Evolutionary conservation across 345 rosid genomes (phyloP), one percentile per base, ranked within the genome.

Genomic region (Erysimum cheiranthoides): DNA sequence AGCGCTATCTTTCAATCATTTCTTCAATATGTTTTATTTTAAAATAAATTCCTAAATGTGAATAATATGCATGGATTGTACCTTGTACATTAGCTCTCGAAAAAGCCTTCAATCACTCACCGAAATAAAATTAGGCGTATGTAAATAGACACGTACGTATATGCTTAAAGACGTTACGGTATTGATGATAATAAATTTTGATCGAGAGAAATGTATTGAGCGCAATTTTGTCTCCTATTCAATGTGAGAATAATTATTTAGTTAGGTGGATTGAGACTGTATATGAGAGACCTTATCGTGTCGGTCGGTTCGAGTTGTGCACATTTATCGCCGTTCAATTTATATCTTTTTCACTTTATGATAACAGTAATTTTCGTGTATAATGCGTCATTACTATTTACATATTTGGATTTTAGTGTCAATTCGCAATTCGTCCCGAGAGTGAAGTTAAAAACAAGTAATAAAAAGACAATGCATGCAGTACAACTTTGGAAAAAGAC

Each of bases 301-400:
- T 73, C 64, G 64, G 64, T 73, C 57, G 47, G n/a, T 64, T 63
- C 27, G 30, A 73, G 45, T 16, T 73, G 54, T 30, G 56, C 63
- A 18, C 49, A 52, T 54, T 61, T 62, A 64, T 64, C 40, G 50
- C 60, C 31, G 16, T 36, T 71, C 59, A 31, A 39, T 28, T 51
- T 8, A 52, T 31, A 14, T 32, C 5, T 11, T 11, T 11, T 43
- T 13, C 30, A 31, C 38, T 31, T 30, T 31, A 8, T 14, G 36
- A 54, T 31, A 28, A 13, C 30, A 13, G n/a, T 54, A 3, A 10
- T 28, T 30, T 30, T 13, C 16, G 34, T 3, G 38, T 27, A 5
- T 2, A 27, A 27, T 27, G 58, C 16, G 35, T 53, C 10, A 61
- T 60, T 14, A 38, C 60, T 49, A 7, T 61, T 61, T 27, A 16